phyloP scores from a whole-genome alignment of 2,329 filamentous ascomycete species.

The Colletotrichum sp. region DNA sequence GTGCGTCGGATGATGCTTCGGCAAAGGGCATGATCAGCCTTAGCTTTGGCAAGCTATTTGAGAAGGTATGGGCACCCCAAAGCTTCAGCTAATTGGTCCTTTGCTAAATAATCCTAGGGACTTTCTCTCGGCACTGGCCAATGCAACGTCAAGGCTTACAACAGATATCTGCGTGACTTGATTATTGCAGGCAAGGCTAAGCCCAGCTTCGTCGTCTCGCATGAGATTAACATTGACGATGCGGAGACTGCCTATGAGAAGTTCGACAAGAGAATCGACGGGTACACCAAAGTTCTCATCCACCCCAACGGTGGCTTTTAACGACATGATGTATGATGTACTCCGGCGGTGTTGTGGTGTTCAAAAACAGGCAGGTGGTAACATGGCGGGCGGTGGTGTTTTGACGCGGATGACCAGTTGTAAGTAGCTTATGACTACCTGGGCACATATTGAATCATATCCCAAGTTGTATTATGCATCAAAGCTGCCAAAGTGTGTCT shows the following conservation, averaged over 20 bases:
- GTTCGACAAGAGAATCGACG: conserved; percentile 69
- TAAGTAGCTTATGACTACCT: neutral
- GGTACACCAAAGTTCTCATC: conserved; percentile 72
- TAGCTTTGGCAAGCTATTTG: conserved; percentile 71
- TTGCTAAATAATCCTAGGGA: conserved; percentile 42
- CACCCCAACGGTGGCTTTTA: conserved; percentile 62
- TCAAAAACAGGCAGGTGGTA: neutral
- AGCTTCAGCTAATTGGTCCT: neutral
- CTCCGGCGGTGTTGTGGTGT: neutral
- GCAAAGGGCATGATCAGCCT: conserved; percentile 69
- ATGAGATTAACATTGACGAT: conserved; percentile 68
- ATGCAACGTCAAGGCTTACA: conserved; percentile 73
- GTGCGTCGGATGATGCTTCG: conserved; percentile 63
- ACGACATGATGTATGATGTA: neutral
- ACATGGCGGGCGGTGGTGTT: neutral
- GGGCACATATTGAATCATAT: neutral
- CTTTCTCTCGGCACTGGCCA: conserved; percentile 66
- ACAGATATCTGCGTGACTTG: conserved; percentile 68
- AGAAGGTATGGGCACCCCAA: conserved; percentile 55
- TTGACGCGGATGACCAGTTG: neutral
- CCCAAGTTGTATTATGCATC: neutral
- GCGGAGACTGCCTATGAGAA: conserved; percentile 67
- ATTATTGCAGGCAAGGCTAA: conserved; percentile 69
- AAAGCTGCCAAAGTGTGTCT: neutral
- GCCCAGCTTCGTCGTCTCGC: conserved; percentile 70